A percentile compares a stretch with the other conserved stretches of the same genome.
phyloP scores from a whole-genome alignment of 768 basidiomycete species.

The Pholiota microspora region DNA sequence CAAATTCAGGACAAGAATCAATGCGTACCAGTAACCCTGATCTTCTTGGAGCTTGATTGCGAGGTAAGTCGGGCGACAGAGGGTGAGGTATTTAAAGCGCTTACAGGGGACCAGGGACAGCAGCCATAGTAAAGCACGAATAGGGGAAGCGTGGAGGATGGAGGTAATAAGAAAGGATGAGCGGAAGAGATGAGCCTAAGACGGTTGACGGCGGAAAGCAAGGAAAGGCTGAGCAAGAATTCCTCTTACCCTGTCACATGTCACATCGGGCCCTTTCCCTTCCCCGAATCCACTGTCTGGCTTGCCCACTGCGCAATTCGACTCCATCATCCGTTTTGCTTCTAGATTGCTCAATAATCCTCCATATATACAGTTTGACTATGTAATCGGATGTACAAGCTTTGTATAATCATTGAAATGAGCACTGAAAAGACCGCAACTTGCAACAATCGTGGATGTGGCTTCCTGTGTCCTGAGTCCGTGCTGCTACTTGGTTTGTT shows the following conservation, averaged over 20 bases:
- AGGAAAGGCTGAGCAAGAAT: constrained; percentile 16
- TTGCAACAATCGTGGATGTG: no score
- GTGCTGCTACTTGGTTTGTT: no score
- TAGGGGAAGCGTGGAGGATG: constrained; percentile 3
- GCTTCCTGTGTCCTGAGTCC: no score
- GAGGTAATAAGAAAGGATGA: not conserved
- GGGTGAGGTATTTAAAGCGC: constrained; percentile 18
- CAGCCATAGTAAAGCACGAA: no score
- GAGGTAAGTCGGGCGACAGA: constrained; percentile 4
- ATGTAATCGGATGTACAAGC: no score
- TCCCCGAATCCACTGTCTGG: not conserved
- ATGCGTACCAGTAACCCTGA: constrained; percentile 69
- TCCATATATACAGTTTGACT: no score
- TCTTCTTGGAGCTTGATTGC: constrained; percentile 58
- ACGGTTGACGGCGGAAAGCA: constrained; percentile 7
- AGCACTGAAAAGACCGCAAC: no score
- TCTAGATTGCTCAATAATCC: no score
- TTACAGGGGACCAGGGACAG: constrained; percentile 45
- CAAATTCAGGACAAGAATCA: not conserved
- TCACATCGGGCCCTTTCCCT: constrained; percentile 10
- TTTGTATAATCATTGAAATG: no score
- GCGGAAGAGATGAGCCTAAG: constrained; percentile 1
- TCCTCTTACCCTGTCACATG: constrained; percentile 12
- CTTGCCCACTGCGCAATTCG: not conserved
- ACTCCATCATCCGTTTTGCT: not conserved